Percentiles rank a stretch among this genome's conserved stretches.
phyloP scores from a whole-genome alignment of 2,329 filamentous ascomycete genomes.

The Colletotrichum sojae region DNA sequence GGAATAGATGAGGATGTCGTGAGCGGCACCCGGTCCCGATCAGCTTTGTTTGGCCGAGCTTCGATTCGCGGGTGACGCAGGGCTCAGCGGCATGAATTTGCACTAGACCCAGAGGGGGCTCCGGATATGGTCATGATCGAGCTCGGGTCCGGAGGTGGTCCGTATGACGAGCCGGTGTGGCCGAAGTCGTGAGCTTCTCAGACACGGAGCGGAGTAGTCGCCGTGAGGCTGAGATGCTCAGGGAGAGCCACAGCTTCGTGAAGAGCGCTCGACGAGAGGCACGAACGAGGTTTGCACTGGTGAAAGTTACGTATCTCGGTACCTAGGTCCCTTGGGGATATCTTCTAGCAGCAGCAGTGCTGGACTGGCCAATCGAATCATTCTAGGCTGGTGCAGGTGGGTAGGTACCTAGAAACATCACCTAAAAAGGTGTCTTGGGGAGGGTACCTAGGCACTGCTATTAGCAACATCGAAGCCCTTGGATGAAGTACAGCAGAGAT shows the following conservation, averaged over 20 bases:
- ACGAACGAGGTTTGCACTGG: too few relatives aligned
- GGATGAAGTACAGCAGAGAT: too few relatives aligned
- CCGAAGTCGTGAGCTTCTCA: conserved; percentile 22
- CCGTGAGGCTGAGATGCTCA: not conserved
- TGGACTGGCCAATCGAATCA: conserved; percentile 24
- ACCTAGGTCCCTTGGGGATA: too few relatives aligned
- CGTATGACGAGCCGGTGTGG: conserved; percentile 31
- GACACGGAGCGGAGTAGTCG: conserved; percentile 5
- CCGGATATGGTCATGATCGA: conserved; percentile 27
- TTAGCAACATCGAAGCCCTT: too few relatives aligned
- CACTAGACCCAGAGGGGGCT: conserved; percentile 32
- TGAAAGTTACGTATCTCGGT: too few relatives aligned
- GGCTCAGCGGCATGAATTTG: conserved; percentile 31
- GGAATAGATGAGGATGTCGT: conserved; percentile 27
- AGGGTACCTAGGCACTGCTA: too few relatives aligned
- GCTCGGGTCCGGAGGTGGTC: conserved; percentile 37
- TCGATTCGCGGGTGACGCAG: conserved; percentile 21
- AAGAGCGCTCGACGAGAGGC: not conserved
- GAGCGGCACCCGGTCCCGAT: conserved; percentile 15
- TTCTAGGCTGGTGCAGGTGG: not conserved
- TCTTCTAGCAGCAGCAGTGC: not conserved
- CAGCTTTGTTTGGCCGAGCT: conserved; percentile 21
- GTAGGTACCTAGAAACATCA: too few relatives aligned
- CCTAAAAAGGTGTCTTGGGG: too few relatives aligned
- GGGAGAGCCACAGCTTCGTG: conserved; percentile 13